Percentiles rank a stretch among this genome's conserved stretches.
These are phyloP conservation scores for Polychaeton citri DNA, from an alignment of 2,329 filamentous ascomycete species.

Conservation along the genomic window DNA sequence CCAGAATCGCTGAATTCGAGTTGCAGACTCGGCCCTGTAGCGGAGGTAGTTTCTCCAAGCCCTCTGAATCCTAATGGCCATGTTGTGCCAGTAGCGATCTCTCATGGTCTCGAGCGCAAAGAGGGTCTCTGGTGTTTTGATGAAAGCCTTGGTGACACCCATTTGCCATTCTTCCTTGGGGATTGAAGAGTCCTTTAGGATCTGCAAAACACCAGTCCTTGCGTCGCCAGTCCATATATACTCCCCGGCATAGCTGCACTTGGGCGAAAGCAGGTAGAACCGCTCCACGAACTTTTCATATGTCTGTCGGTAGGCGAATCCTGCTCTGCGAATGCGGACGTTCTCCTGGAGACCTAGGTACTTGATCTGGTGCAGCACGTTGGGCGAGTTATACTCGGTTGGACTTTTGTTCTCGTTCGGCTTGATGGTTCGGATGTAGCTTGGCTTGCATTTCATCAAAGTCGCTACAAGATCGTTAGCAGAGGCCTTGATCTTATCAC, in stretches of 20 bases:
- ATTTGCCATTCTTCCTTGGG: slow-evolving; percentile 93
- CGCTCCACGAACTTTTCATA: slow-evolving; percentile 98
- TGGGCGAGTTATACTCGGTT: slow-evolving; percentile 77
- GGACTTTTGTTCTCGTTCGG: slow-evolving; percentile 98
- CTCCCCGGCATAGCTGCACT: slow-evolving; percentile 90
- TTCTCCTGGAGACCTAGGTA: slow-evolving; percentile 99
- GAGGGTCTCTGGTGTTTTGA: slow-evolving; percentile 92
- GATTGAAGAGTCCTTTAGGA: slow-evolving; percentile 92
- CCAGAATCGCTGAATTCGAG: slow-evolving; percentile 90
- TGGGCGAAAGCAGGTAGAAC: slow-evolving; percentile 88
- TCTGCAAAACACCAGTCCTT: slow-evolving; percentile 77
- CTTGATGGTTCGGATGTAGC: slow-evolving; percentile 98
- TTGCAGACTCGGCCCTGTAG: slow-evolving; percentile 84
- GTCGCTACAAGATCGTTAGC: slow-evolving; percentile 92
- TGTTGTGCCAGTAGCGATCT: slow-evolving; percentile 97
- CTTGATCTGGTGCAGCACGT: slow-evolving; percentile 96
- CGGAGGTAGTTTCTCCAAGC: slow-evolving; percentile 94
- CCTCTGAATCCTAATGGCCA: slow-evolving; percentile 93
- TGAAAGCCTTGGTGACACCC: slow-evolving; percentile 92
- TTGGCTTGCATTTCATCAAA: slow-evolving; percentile 92
- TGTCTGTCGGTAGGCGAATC: slow-evolving; percentile 91
- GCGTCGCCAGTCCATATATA: slow-evolving; percentile 90
- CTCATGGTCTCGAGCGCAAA: slow-evolving; percentile 97
- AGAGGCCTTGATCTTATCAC: slow-evolving; percentile 89
- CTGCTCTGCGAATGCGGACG: slow-evolving; percentile 88